phyloP scores from a whole-genome alignment of 1,284 basidiomycete genomes.

The Apiotrichum mycotoxinovorans region DNA sequence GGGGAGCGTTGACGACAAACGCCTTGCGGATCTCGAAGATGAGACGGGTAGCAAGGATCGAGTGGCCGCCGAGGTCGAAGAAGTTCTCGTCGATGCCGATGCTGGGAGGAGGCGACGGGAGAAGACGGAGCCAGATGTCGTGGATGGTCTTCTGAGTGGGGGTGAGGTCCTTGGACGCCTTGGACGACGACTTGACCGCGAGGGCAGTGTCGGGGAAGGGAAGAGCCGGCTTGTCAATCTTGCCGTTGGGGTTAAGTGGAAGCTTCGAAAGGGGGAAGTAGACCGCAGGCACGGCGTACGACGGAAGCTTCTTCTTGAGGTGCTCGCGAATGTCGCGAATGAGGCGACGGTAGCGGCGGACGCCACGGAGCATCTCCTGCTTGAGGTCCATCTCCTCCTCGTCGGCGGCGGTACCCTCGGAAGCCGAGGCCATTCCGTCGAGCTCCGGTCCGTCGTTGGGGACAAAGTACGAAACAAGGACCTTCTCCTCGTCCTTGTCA shows the following conservation, averaged over 20 bases:
- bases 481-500: slow-evolving; percentile 99
- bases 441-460: slow-evolving; percentile 68
- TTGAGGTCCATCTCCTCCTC: slow-evolving; percentile 52
- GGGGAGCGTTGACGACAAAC: slow-evolving; percentile 86
- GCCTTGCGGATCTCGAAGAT: slow-evolving; percentile 95
- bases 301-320: slow-evolving; percentile 94
- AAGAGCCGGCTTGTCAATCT: slow-evolving; percentile 96
- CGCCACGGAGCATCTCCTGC: slow-evolving; percentile 63
- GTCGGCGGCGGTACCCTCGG: slow-evolving; percentile 58
- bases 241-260: slow-evolving; percentile 98
- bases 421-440: slow-evolving; percentile 69
- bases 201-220: slow-evolving; percentile 98
- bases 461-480: slow-evolving; percentile 98
- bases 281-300: slow-evolving; percentile 87
- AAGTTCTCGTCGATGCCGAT: slow-evolving; percentile 91
- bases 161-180: slow-evolving; percentile 50
- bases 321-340: slow-evolving; percentile 94
- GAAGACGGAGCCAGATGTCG: slow-evolving; percentile 75
- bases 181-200: slow-evolving; percentile 52
- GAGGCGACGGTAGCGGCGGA: slow-evolving; percentile 75
- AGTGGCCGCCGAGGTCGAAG: slow-evolving; percentile 98
- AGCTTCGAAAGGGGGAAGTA: slow-evolving; percentile 92
- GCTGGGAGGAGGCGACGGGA: slow-evolving; percentile 73
- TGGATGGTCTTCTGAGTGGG: slow-evolving; percentile 78
- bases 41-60: slow-evolving; percentile 92